Conservation (phyloP, 2,329 filamentous ascomycete genomes). For the Fusarium sp. region DNA sequence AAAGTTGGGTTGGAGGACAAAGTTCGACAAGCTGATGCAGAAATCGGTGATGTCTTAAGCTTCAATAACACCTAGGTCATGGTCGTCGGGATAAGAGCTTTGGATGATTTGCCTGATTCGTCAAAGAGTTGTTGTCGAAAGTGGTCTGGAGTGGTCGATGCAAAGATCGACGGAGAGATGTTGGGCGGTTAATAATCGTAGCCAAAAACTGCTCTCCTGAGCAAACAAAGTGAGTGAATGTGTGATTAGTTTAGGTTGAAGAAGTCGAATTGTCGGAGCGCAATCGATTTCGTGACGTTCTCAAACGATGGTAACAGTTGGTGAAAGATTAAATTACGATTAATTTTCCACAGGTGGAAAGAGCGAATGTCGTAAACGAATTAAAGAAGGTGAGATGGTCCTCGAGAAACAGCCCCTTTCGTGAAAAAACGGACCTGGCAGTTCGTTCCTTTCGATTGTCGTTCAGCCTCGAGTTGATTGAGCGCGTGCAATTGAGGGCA, state of each 20-base stretch:
- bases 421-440: constrained; percentile 29
- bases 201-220: constrained; percentile 44
- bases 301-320: constrained; percentile 40
- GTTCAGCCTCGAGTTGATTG: constrained; percentile 29
- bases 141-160: constrained; percentile 20
- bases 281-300: constrained; percentile 24
- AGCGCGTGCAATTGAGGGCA: constrained; percentile 31
- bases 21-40: constrained; percentile 17
- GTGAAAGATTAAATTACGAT: constrained; percentile 42
- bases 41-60: constrained; percentile 16
- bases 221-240: constrained; percentile 35
- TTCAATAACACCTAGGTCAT: constrained; percentile 32
- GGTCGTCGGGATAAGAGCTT: constrained; percentile 27
- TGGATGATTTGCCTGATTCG: constrained; percentile 14
- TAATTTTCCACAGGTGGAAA: constrained; percentile 31
- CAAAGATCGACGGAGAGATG: constrained; percentile 40
- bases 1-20: constrained; percentile 4
- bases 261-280: constrained; percentile 19
- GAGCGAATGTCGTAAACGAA: constrained; percentile 34
- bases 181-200: constrained; percentile 44
- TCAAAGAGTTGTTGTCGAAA: constrained; percentile 7
- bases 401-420: constrained; percentile 30
- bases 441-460: constrained; percentile 41
- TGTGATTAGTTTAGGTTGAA: constrained; percentile 27
- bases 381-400: constrained; percentile 32